Base-by-base conservation (phyloP, 1,284 basidiomycete genomes). In the Pseudozyma flocculosa region DNA sequence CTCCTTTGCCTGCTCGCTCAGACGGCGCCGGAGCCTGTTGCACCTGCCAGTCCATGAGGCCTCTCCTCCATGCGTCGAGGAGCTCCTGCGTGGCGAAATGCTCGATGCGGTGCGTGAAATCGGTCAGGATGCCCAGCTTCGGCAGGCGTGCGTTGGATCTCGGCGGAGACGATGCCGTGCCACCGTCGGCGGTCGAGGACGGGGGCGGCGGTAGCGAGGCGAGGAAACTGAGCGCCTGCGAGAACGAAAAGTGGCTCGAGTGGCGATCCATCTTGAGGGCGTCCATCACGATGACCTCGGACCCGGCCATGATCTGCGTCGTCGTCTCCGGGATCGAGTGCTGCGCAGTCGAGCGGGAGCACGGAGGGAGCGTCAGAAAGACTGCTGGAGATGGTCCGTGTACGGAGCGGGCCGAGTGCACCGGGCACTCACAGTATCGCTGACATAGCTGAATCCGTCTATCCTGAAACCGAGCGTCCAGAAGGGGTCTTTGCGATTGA, bases 391-490 rank as follows among this genome's bases (percentile, higher is more conserved):
- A 40, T 11, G 18, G 40, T n/a, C n/a, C 10, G 22, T 4, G 7
- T 11, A 40, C 9, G 40, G 40, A n/a, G n/a, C n/a, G n/a, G n/a
- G n/a, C n/a, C n/a, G n/a, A n/a, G n/a, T n/a, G n/a, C n/a, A 17
- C 7, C 15, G 19, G 36, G 17, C 5, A 55, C 53, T 30, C 48
- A 55, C 53, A 26, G 64, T 69, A 39, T 75, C 73, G 45, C 71
- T 73, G 45, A 75, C 54, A 56, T 75, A 75, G 54, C 68, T 70
- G 51, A 75, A 61, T 7, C 67, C 40, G 50, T 68, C 72, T 34
- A 75, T 64, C 37, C 73, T 62, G 43, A 73, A 75, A 17, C 73
- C 73, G 2, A 75, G 61, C 26, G 63, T 61, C 52, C 59, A 62
- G 21, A 75, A 75, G 3, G 73, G 66, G n/a, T 48, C 32, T 0